These are phyloP conservation scores for Aspergillus brasiliensis DNA, from an alignment of 2,329 filamentous ascomycete genomes.

Conservation along the genomic window DNA sequence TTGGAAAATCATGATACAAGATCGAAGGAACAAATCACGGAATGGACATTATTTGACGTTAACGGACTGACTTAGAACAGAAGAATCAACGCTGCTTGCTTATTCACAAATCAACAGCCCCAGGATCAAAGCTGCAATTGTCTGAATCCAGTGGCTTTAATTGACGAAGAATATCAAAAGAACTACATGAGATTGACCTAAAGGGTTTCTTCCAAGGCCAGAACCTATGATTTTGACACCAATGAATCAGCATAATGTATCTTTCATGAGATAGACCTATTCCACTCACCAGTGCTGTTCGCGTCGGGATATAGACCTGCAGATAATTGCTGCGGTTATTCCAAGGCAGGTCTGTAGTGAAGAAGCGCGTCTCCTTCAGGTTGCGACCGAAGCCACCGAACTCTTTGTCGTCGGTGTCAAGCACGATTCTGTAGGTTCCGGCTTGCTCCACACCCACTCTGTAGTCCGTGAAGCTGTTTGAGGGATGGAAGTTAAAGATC, in stretches of 20 bases:
- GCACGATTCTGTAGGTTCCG: conserved; percentile 83
- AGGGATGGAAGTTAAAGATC: conserved; percentile 94
- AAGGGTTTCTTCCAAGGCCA: conserved; percentile 54
- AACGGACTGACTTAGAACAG: too few species aligned
- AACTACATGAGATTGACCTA: conserved; percentile 16
- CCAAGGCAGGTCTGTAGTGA: conserved; percentile 88
- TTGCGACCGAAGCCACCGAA: conserved; percentile 81
- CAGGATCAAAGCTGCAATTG: not conserved
- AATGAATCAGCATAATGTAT: conserved; percentile 1
- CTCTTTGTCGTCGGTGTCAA: conserved; percentile 75
- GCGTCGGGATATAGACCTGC: conserved; percentile 84
- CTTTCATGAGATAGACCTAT: not conserved
- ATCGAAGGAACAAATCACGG: too few species aligned
- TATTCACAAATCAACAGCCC: not conserved
- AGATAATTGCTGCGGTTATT: conserved; percentile 87
- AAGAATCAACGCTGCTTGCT: too few species aligned
- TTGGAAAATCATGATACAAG: too few species aligned
- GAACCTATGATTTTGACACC: conserved; percentile 45
- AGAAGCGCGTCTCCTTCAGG: conserved; percentile 80
- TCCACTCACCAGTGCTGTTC: conserved; percentile 74
- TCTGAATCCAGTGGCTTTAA: not conserved
- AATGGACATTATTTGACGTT: too few species aligned
- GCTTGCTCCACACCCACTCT: conserved; percentile 81
- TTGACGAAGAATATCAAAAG: not conserved
- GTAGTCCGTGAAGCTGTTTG: conserved; percentile 85